A percentile compares a stretch with the other conserved stretches of the same genome.
Conservation (phyloP, 1,139 yeast genomes). For the Protomyces inundatus region DNA sequence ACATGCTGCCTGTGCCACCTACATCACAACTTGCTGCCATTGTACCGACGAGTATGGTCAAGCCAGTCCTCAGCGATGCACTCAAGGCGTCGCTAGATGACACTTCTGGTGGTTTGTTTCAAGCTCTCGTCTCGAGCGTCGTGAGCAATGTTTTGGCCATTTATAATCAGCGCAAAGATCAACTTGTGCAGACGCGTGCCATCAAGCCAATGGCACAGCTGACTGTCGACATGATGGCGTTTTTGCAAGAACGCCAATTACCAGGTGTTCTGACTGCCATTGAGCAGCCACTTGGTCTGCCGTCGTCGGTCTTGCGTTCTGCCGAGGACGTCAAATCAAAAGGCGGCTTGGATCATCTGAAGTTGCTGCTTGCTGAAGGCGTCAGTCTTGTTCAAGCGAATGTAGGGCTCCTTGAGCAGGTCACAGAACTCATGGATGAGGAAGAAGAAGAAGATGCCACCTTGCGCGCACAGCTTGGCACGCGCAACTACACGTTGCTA, state of each 20-base stretch:
- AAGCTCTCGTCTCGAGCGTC: conserved; percentile 58
- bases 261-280: conserved; percentile 63
- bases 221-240: conserved; percentile 42
- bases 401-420: conserved; percentile 44
- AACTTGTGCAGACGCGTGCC: conserved; percentile 50
- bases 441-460: conserved; percentile 56
- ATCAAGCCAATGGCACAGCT: conserved; percentile 51
- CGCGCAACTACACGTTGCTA: conserved; percentile 48
- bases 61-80: conserved; percentile 45
- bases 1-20: conserved; percentile 59
- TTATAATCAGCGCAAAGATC: conserved; percentile 60
- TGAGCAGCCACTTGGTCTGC: conserved; percentile 59
- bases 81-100: conserved; percentile 36
- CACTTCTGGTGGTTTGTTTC: conserved; percentile 43
- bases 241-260: conserved; percentile 39
- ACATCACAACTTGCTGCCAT: conserved; percentile 45
- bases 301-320: conserved; percentile 53
- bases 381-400: conserved; percentile 44
- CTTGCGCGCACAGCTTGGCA: conserved; percentile 48
- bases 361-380: conserved; percentile 47
- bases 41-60: conserved; percentile 54
- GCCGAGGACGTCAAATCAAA: conserved; percentile 50
- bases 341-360: conserved; percentile 52
- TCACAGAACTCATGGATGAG: conserved; percentile 46
- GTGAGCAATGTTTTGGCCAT: conserved; percentile 66